Evolutionary conservation across 129 eudicot genomes (phyloP), one percentile per base, ranked within the genome.

Genomic region (Artemisia argyi): DNA sequence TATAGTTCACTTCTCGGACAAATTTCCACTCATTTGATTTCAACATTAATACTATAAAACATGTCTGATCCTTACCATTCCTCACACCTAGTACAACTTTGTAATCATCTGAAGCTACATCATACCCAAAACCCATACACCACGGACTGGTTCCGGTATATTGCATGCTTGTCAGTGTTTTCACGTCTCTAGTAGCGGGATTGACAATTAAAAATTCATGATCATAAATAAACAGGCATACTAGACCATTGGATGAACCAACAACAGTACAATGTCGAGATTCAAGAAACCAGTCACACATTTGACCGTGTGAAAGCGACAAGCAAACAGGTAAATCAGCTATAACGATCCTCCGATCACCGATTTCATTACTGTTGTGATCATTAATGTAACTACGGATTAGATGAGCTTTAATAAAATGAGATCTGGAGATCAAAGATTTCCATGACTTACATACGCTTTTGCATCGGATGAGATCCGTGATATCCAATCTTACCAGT

Each of bases 21-120:
- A 62, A 13, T 62, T 32, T 62, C 67, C 67, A 62, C 1, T 17
- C 58, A 66, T 66, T 66, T 66, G 58, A 66, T 47, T 66, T 66
- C 20, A 22, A 47, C 48, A 11, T 5, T 20, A 66, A 6, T 3
- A 66, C 71, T 19, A 46, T 55, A 20, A 66, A 22, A 13, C 39
- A 22, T 2, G 57, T 66, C 28, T 0, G 17, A 18, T 22, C 18
- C n/a, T 20, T 5, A 20, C 55, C 18, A 10, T 19, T 15, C 1
- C 17, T 10, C 32, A 10, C 3, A 30, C 58, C 71, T 66, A 47
- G 4, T 11, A 66, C 2, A 2, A 66, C 44, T 39, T 20, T 66
- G 58, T 44, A 66, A 22, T 66, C 71, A 48, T 66, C 58, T 0
- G 6, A 3, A n/a, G 12, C 48, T 20, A 57, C 13, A 20, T 66